Base-by-base conservation (phyloP, 2,329 filamentous ascomycete species). In the Trichoderma endophyticum region DNA sequence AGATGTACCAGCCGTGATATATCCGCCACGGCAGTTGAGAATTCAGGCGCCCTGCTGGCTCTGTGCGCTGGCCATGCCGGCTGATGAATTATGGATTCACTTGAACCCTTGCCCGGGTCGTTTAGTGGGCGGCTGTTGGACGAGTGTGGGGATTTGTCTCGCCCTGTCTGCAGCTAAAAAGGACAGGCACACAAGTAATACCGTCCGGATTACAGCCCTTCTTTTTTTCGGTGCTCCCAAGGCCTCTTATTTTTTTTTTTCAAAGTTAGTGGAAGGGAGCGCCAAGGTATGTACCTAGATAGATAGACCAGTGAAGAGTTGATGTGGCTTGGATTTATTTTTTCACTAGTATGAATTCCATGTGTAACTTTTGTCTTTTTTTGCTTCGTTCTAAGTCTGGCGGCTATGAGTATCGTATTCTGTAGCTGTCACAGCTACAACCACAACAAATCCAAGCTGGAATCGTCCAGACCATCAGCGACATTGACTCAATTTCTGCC, bases 31-130 rank as follows among this genome's bases (percentile, higher is more conserved):
- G 62, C 62, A 65, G 39, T 65, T 65, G 28, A 54, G 48, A 30
- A 24, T 60, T 24, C 62, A 65, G 62, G 62, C 39, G 62, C 43
- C n/a, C 28, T 51, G 64, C 24, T 56, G 21, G 21, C 24, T 67
- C 48, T 57, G 64, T 57, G 48, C 64, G 64, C 64, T 67, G 64
- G 63, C 63, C 63, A 63, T 43, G 60, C 60, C 60, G 34, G 60
- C 60, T 63, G 34, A 63, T 63, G 60, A 14, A 54, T 54, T 24
- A 54, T 54, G 48, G 48, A 54, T 54, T 54, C 48, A 21, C 48
- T 24, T 14, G 43, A 54, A 54, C 60, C 15, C 30, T 67, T 57
- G 57, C 48, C 30, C 18, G 21, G 63, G 63, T 21, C 28, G 12
- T 56, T 56, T 36, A 66, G 63, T 66, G 63, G 63, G 63, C 63